These are phyloP conservation scores for Gracilaria gracilis DNA, from an alignment of 23 red algal species.

Conservation along the genomic window DNA sequence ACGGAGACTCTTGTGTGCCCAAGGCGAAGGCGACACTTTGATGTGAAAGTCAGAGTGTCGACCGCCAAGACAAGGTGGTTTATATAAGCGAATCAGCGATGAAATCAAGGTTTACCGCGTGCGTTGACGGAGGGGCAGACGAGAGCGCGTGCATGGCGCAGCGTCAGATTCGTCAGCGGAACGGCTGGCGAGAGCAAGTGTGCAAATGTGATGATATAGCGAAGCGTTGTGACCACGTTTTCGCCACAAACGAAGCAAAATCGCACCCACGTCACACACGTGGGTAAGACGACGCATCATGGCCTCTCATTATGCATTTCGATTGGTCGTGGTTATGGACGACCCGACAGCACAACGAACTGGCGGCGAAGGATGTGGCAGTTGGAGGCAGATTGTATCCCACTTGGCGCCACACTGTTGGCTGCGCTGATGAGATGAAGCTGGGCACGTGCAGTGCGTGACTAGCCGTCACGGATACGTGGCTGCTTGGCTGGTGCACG, in stretches of 20 bases:
- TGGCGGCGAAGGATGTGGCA: not conserved
- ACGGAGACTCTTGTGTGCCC: slow-evolving; percentile 17
- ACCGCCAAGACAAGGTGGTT: not conserved
- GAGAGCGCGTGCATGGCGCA: not conserved
- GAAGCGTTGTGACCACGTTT: not conserved
- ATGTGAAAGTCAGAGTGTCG: not conserved
- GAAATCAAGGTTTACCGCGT: not conserved
- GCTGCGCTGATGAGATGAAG: not conserved
- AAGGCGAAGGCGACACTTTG: not conserved
- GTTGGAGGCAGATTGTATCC: slow-evolving; percentile 13
- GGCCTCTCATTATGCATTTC: slow-evolving; percentile 15
- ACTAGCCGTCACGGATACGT: not conserved
- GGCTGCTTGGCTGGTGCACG: not conserved
- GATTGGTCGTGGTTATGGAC: not conserved
- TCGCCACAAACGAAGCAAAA: not conserved
- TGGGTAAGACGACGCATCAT: not conserved
- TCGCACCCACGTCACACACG: not conserved
- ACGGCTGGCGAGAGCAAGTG: not conserved
- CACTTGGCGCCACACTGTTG: slow-evolving; percentile 1
- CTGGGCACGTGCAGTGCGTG: not conserved
- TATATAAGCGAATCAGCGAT: not conserved
- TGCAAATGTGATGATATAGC: slow-evolving; percentile 16
- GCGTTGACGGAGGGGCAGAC: not conserved
- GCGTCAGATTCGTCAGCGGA: not conserved
- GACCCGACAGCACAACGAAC: not conserved